Evolutionary conservation across 2,329 filamentous ascomycete species (phyloP).

Genomic region (Teratosphaeria zuluensis): DNA sequence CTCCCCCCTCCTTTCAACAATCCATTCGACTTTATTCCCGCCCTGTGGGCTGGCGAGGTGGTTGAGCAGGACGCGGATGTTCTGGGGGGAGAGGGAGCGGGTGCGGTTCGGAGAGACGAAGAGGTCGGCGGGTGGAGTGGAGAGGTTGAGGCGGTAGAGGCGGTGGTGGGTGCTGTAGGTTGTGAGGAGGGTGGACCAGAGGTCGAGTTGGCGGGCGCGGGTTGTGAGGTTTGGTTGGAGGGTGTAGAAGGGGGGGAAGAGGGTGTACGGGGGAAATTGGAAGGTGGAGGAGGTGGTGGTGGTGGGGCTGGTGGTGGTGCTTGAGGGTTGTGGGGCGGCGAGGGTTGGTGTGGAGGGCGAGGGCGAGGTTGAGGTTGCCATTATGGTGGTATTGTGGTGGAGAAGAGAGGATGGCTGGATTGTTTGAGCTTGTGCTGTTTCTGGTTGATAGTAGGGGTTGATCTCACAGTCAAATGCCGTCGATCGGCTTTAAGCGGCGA

Average conservation of each 20-base stretch:
- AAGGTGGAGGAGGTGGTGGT: background rate
- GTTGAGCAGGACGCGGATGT: constrained; percentile 45
- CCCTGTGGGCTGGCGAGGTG: constrained; percentile 46
- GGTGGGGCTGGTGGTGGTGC: background rate
- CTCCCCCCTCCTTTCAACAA: constrained; percentile 28
- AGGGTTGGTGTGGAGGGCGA: background rate
- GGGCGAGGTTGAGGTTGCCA: background rate
- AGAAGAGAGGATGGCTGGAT: background rate
- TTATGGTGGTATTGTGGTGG: background rate
- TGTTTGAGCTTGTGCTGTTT: too few relatives aligned
- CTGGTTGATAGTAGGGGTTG: too few relatives aligned
- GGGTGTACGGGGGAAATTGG: constrained; percentile 43
- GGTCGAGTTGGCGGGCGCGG: constrained; percentile 63
- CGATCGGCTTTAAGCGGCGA: background rate
- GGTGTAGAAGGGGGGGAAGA: constrained; percentile 79
- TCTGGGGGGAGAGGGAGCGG: constrained; percentile 40
- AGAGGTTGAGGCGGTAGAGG: constrained; percentile 64
- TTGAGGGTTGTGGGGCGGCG: background rate
- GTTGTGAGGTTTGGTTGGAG: constrained; percentile 66
- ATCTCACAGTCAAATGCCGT: background rate
- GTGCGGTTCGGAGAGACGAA: constrained; percentile 41
- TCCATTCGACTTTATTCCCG: constrained; percentile 53
- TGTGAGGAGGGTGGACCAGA: constrained; percentile 81
- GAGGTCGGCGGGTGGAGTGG: constrained; percentile 39
- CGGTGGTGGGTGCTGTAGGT: constrained; percentile 71